Base-by-base conservation (phyloP, 208 protist genomes). In the Acanthamoeba sp. region DNA sequence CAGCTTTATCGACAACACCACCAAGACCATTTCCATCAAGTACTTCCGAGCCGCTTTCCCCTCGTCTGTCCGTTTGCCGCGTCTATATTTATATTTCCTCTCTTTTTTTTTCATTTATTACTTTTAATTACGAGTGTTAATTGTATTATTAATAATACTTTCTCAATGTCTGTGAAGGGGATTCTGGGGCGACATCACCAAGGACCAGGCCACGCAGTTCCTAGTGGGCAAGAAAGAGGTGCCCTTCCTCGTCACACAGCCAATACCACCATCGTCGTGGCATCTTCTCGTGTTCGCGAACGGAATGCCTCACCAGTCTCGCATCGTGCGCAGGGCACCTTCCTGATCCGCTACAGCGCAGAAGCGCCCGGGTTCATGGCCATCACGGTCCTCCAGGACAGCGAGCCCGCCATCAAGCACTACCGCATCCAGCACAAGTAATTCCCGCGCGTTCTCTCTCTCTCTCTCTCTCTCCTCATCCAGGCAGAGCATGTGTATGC, bases 371-470 rank as follows among this genome's bases (percentile, higher is more conserved):
- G 88, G 1, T 93, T 93, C 42, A 80, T 80, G 62, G 64, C 88
- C 27, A 7, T 93, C 66, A 93, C 88, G 4, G 88, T 80, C 32
- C 32, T 80, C 0, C 40, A 36, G 42, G 14, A 18, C 36, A 50
- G 84, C 84, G 88, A 93, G 10, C 55, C 55, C 12, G 29, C 88
- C 40, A 93, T 93, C 88, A 78, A 93, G 29, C 55, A 93, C 62
- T 93, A 82, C 64, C 88, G 88, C 66, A 78, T 93, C 20, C 88
- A 93, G 88, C 88, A 93, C 45, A 71, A 59, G 64, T 78, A 57
- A 57, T 7, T 48, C 34, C 12, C 48, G 73, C 27, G 12, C 18
- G 12, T 42, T 6, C 40, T 5, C 34, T 6, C 57, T 24, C 3
- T 18, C 3, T 16, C 57, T 64, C 7, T 16, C 16, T 32, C 22